These are phyloP conservation scores for Candida gigantensis DNA, from an alignment of 1,139 yeast species.

Conservation along the genomic window DNA sequence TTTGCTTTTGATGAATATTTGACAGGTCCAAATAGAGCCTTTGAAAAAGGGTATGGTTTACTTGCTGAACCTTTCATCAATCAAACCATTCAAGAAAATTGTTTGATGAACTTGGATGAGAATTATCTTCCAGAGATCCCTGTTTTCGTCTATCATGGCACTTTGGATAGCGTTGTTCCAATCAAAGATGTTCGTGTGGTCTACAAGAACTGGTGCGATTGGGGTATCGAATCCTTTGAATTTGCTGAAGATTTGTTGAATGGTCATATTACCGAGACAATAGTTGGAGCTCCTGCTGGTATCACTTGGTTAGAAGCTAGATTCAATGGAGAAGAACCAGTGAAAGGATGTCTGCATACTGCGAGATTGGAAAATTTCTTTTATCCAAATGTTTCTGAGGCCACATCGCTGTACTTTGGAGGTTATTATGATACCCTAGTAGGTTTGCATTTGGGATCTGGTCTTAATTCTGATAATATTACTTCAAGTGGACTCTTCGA, in stretches of 20 bases:
- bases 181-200: conserved; percentile 24
- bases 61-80: conserved; percentile 18
- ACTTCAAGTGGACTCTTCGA: not conserved
- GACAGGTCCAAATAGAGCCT: conserved; percentile 2
- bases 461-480: conserved; percentile 1
- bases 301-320: conserved; percentile 26
- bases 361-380: conserved; percentile 24
- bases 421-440: not conserved
- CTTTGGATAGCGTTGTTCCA: conserved; percentile 31
- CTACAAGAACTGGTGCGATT: conserved; percentile 33
- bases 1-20: conserved; percentile 9
- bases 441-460: not conserved
- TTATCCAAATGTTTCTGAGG: conserved; percentile 19
- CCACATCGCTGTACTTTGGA: conserved; percentile 1
- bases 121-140: conserved; percentile 31
- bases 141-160: conserved; percentile 35
- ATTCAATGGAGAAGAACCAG: conserved; percentile 23
- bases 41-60: conserved; percentile 17
- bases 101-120: conserved; percentile 19
- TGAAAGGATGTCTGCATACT: conserved; percentile 29
- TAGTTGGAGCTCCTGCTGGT: conserved; percentile 33
- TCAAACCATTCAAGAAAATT: conserved; percentile 21
- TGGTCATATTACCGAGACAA: conserved; percentile 29
- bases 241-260: conserved; percentile 25
- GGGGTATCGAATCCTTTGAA: conserved; percentile 32